These are phyloP conservation scores for Pichia sp. DNA, from an alignment of 1,139 yeast genomes.

Conservation along the genomic window DNA sequence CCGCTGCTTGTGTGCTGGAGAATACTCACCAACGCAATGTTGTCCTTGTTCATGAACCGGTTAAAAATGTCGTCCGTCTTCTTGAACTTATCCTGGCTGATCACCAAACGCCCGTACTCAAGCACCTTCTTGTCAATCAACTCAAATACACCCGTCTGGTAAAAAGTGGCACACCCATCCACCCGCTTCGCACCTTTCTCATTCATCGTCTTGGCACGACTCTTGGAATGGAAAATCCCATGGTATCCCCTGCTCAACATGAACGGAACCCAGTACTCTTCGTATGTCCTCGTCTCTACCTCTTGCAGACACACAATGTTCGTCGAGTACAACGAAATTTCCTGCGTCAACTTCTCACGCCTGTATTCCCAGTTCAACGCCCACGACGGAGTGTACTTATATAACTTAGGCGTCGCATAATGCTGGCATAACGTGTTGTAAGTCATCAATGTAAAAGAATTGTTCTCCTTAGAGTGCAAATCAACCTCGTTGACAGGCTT, in stretches of 20 bases:
- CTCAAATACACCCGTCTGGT: constrained; percentile 62
- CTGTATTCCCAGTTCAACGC: constrained; percentile 95
- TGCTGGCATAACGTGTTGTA: constrained; percentile 94
- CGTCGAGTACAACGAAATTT: constrained; percentile 57
- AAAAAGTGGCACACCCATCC: constrained; percentile 96
- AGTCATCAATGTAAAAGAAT: constrained; percentile 68
- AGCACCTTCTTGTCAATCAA: constrained; percentile 67
- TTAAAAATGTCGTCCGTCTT: constrained; percentile 93
- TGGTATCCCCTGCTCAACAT: constrained; percentile 72
- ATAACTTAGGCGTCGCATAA: constrained; percentile 89
- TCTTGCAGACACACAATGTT: constrained; percentile 93
- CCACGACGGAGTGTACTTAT: constrained; percentile 95
- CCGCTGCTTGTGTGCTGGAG: constrained; percentile 73
- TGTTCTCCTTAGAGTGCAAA: constrained; percentile 25
- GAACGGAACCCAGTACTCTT: constrained; percentile 79
- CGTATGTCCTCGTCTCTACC: constrained; percentile 82
- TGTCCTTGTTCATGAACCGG: constrained; percentile 94
- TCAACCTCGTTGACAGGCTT: constrained; percentile 34
- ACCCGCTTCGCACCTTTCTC: constrained; percentile 82
- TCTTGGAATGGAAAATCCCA: constrained; percentile 79
- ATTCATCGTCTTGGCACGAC: constrained; percentile 89
- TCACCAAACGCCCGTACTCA: constrained; percentile 85
- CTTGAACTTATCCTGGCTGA: constrained; percentile 83
- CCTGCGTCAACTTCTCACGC: constrained; percentile 66
- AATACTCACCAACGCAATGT: constrained; percentile 77